Percentiles rank a stretch among this genome's conserved stretches.
Conservation (phyloP, 805 yeast genomes). For the Citeromyces nyonsensis region DNA sequence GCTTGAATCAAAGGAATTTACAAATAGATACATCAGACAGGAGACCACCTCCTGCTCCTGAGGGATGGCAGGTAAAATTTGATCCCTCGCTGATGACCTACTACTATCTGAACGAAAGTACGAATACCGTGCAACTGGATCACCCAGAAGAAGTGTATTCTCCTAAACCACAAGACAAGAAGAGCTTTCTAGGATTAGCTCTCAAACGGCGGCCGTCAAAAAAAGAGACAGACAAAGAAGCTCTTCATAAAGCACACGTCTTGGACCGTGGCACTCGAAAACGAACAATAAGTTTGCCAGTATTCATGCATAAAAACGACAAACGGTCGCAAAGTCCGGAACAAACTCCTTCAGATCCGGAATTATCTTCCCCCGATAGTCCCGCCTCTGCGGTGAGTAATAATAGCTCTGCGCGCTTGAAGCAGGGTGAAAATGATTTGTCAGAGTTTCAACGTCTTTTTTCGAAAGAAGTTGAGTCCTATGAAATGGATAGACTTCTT, state of each 20-base stretch:
- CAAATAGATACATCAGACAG: not conserved
- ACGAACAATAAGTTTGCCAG: too few relatives aligned
- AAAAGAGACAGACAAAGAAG: not conserved
- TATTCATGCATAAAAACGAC: too few relatives aligned
- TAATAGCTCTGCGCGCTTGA: too few relatives aligned
- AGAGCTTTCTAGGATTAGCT: not conserved
- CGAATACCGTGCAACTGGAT: slow-evolving; percentile 23
- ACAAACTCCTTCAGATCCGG: too few relatives aligned
- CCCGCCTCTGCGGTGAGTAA: too few relatives aligned
- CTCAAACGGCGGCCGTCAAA: not conserved
- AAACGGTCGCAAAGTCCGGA: too few relatives aligned
- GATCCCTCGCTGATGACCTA: slow-evolving; percentile 22
- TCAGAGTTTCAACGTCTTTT: too few relatives aligned
- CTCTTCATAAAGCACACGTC: too few relatives aligned
- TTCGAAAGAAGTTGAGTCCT: slow-evolving; percentile 2
- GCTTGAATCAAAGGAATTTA: not conserved
- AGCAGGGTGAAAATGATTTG: too few relatives aligned
- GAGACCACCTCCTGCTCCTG: slow-evolving; percentile 7
- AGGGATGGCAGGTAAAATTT: slow-evolving; percentile 17
- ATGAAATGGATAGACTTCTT: slow-evolving; percentile 2
- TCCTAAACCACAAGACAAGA: not conserved
- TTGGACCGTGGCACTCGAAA: too few relatives aligned
- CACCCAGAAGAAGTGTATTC: slow-evolving; percentile 24
- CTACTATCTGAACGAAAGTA: slow-evolving; percentile 20
- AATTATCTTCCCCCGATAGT: too few relatives aligned